Percentiles rank a stretch among this genome's conserved stretches.
phyloP scores from a whole-genome alignment of 2,329 filamentous ascomycete species.

The Corinectria fuckeliana region DNA sequence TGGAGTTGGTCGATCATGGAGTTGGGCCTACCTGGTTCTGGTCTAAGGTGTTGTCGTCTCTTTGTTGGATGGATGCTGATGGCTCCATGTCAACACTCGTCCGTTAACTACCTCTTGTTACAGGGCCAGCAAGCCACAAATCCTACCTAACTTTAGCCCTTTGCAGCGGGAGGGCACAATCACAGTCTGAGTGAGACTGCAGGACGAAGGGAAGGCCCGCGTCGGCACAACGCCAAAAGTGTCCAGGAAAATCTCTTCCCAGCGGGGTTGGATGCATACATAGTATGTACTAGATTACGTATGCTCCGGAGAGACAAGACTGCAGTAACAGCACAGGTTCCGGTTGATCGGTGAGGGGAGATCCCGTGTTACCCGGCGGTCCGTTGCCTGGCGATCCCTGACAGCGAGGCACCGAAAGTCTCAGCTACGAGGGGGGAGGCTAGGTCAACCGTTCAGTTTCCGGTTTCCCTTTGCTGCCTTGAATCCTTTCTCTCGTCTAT shows the following conservation, averaged over 20 bases:
- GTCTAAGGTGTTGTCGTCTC: not conserved
- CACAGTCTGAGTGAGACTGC: not conserved
- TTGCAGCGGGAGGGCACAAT: not conserved
- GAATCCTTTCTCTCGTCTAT: too few species aligned
- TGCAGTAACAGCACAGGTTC: not conserved
- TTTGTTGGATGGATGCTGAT: not conserved
- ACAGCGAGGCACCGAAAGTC: not conserved
- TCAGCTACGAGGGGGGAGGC: not conserved
- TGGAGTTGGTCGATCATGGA: too few species aligned
- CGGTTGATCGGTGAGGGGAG: not conserved
- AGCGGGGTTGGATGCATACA: not conserved
- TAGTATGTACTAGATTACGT: not conserved
- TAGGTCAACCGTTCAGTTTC: too few species aligned
- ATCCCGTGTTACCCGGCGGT: not conserved
- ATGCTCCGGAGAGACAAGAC: constrained; percentile 2
- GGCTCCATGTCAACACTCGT: too few species aligned
- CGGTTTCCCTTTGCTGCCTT: too few species aligned
- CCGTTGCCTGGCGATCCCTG: not conserved
- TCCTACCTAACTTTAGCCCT: not conserved
- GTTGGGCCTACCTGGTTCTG: too few species aligned
- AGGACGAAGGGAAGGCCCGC: not conserved
- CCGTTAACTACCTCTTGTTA: too few species aligned
- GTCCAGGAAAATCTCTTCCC: not conserved
- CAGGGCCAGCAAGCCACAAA: not conserved
- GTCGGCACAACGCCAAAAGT: not conserved